These are phyloP conservation scores for Hsuehochloa calcarea DNA, from an alignment of 176 grass and related monocot species.

Conservation along the genomic window DNA sequence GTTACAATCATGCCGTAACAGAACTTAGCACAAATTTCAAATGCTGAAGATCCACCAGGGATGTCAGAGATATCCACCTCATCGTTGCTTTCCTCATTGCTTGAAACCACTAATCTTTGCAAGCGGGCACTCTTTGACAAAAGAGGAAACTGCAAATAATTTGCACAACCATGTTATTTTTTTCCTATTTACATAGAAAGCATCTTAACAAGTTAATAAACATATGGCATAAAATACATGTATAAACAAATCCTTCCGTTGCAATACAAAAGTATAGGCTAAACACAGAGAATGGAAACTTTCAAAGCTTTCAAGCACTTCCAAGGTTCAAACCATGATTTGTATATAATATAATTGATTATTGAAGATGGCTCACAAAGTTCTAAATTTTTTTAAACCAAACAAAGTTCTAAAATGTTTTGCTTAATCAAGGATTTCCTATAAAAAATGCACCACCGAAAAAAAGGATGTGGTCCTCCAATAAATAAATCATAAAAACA, in stretches of 20 bases:
- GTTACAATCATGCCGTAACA: conserved; percentile 94
- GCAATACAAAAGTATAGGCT: background rate
- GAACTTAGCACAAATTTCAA: conserved; percentile 98
- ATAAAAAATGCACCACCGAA: conserved; percentile 6
- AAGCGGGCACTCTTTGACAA: conserved; percentile 87
- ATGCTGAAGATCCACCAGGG: conserved; percentile 85
- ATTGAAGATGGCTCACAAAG: background rate
- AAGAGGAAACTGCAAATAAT: conserved; percentile 88
- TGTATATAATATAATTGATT: background rate
- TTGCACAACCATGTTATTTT: background rate
- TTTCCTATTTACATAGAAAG: background rate
- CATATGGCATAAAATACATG: background rate
- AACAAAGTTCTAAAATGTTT: background rate
- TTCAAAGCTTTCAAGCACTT: conserved; percentile 7
- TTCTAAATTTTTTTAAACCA: background rate
- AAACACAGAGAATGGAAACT: background rate
- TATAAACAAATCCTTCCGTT: conserved; percentile 7
- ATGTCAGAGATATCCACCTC: conserved; percentile 85
- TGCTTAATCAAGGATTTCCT: background rate
- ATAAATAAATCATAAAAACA: background rate
- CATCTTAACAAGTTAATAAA: conserved; percentile 6
- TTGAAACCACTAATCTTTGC: conserved; percentile 76
- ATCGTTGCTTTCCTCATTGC: conserved; percentile 58
- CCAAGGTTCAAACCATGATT: background rate
- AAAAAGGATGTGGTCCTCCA: background rate